Evolutionary conservation across 2,329 filamentous ascomycete genomes (phyloP), one percentile per base, ranked within the genome.

Genomic region (Fusarium sublunatum): DNA sequence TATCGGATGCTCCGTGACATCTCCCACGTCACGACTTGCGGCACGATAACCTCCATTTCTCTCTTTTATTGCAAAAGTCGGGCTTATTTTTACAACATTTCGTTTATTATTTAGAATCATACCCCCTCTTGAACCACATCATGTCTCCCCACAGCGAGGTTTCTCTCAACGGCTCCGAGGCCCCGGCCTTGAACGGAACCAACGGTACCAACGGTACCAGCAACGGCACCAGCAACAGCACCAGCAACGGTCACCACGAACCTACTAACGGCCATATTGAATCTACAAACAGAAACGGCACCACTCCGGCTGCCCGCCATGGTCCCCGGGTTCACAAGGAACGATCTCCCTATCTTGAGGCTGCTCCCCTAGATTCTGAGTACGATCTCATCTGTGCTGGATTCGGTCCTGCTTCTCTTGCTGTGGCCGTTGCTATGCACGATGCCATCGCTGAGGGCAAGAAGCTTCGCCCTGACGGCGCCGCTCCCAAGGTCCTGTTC

Each of bases 361-460:
- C 66, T 10, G 62, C 68, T 24, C 56, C 58, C 24, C 75, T 83
- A 49, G 84, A 89, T 63, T 86, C 91, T 45, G 79, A 92, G 29
- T 89, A 93, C 74, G 94, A 98, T 75, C 82, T 98, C 49, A 81
- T 98, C 67, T 97, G 93, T 76, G 87, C 97, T 53, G 94, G 94
- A 24, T 98, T 98, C 73, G 94, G 94, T 7, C 94, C 94, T 19
- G 94, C 94, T 26, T 95, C 92, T 58, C 83, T 98, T 32, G 90
- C 93, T 15, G 90, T 98, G 61, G 94, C 92, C 12, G 90, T 97
- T 53, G 93, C 95, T 24, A 84, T 97, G 38, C 89, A 96, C 75
- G 94, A 98, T 76, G 80, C 87, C n/a, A 77, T 91, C 50, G 84
- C 87, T 73, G 73, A 78, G 39, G 82, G 83, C 42, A 77, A 68